Percentiles rank a stretch among this genome's conserved stretches.
Evolutionary conservation across 2,329 filamentous ascomycete genomes (phyloP).

Genomic region (Emergomyces orientalis): DNA sequence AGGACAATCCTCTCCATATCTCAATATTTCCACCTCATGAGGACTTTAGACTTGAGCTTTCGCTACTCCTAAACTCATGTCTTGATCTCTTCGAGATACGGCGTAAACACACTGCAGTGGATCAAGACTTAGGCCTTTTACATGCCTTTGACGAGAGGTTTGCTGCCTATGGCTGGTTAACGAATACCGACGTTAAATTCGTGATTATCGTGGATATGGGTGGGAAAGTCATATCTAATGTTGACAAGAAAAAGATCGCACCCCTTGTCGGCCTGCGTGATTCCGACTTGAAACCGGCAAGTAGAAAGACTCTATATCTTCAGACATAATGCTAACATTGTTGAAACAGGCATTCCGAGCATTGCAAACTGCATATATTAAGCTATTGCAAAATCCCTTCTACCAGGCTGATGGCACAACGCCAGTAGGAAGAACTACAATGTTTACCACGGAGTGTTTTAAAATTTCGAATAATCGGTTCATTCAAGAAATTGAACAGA

Average conservation of each 20-base stretch:
- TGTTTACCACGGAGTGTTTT: constrained; percentile 40
- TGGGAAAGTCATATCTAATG: constrained; percentile 17
- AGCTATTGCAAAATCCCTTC: constrained; percentile 86
- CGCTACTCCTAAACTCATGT: constrained; percentile 79
- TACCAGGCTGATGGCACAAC: constrained; percentile 76
- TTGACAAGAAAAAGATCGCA: constrained; percentile 26
- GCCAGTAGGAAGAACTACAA: constrained; percentile 44
- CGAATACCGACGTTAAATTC: constrained; percentile 88
- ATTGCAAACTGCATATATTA: constrained; percentile 85
- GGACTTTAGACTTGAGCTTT: constrained; percentile 64
- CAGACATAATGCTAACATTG: neutral
- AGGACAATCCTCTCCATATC: constrained; percentile 96
- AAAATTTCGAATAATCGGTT: constrained; percentile 78
- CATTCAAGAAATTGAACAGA: constrained; percentile 68
- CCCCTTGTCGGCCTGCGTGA: constrained; percentile 62
- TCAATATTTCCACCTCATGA: constrained; percentile 74
- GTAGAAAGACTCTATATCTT: constrained; percentile 21
- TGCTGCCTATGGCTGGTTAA: constrained; percentile 91
- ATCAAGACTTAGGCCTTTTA: constrained; percentile 82
- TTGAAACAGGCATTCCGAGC: constrained; percentile 66
- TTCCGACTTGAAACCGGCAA: constrained; percentile 73
- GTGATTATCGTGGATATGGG: constrained; percentile 87
- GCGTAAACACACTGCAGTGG: constrained; percentile 59
- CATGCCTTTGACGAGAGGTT: constrained; percentile 90
- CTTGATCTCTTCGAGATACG: constrained; percentile 91